Evolutionary conservation across 1,139 yeast species (phyloP).

Genomic region (Taphrina deformans): DNA sequence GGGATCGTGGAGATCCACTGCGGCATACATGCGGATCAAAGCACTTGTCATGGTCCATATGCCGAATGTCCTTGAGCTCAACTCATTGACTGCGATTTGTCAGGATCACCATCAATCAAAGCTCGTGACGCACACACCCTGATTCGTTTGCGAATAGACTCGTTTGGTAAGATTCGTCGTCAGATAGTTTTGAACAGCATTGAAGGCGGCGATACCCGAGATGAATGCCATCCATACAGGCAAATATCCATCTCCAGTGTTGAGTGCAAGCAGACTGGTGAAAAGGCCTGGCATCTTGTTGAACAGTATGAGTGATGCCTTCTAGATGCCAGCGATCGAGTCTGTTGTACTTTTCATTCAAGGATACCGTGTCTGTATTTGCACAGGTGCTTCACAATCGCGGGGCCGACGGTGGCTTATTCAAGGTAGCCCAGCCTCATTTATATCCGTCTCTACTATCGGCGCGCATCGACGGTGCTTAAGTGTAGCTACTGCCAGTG

Average conservation of each 20-base stretch:
- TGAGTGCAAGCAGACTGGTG: not conserved
- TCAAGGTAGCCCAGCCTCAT: not conserved
- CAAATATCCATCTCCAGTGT: constrained; percentile 50
- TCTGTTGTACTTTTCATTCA: too few relatives aligned
- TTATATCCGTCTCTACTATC: not conserved
- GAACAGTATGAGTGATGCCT: too few relatives aligned
- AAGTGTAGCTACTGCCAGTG: too few relatives aligned
- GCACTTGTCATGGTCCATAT: constrained; percentile 94
- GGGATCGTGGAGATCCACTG: constrained; percentile 66
- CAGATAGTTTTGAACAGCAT: constrained; percentile 84
- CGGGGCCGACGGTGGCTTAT: not conserved
- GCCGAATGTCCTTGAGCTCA: constrained; percentile 94
- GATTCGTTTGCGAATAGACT: constrained; percentile 70
- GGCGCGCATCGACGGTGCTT: not conserved
- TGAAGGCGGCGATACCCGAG: constrained; percentile 85
- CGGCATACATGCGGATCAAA: constrained; percentile 81
- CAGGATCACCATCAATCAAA: not conserved
- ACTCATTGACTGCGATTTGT: constrained; percentile 54
- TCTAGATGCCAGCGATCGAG: too few relatives aligned
- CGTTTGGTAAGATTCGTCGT: constrained; percentile 71
- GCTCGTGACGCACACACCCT: constrained; percentile 43
- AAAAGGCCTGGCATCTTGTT: constrained; percentile 4
- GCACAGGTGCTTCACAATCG: not conserved
- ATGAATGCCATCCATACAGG: constrained; percentile 71
- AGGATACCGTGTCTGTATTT: too few relatives aligned